Base-by-base conservation (phyloP, 2,329 filamentous ascomycete genomes). In the Xylariaceae sp. region DNA sequence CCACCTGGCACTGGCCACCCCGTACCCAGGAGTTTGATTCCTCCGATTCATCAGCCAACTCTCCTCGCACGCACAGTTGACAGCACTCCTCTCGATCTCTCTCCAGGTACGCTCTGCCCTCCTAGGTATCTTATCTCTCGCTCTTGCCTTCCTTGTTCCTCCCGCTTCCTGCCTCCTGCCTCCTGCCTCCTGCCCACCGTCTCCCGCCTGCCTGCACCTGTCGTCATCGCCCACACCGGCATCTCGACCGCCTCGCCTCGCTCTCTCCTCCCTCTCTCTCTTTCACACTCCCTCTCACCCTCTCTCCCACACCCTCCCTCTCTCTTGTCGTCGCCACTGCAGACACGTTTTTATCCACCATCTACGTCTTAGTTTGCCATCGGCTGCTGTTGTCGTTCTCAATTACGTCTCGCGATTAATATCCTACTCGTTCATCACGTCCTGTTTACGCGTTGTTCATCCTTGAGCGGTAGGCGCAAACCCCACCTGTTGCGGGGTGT, bases 401-500 rank as follows among this genome's bases (percentile, higher is more conserved):
- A 63, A 63, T 65, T 61, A 53, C 56, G 56, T 34, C 47, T 60
- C 59, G 66, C 67, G 63, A 66, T 65, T 49, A 52, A 26, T 12
- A 51, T 30, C 46, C 51, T 54, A 46, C 52, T 51, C 30, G 22
- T 48, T 53, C 53, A 44, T 58, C 55, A 56, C 52, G 48, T 51
- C 60, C 54, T 45, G 30, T 54, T 51, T 55, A 65, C 63, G 62
- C 62, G 61, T 67, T 65, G 59, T 59, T 55, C 55, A 57, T 51
- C 54, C 45, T 59, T 49, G 55, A 64, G 61, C 52, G 60, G 62
- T 65, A 67, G 66, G 67, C 67, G 67, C 67, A 69, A 68, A 69
- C 66, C 66, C 67, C 65, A 67, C 67, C 58, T 63, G 63, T 62
- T 65, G 66, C 66, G 66, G 67, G 65, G 21, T 15, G 65, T 52